Percentiles rank a stretch among this genome's conserved stretches.
Conservation (phyloP, 805 yeast species). For the Nakazawaea siamensis region DNA sequence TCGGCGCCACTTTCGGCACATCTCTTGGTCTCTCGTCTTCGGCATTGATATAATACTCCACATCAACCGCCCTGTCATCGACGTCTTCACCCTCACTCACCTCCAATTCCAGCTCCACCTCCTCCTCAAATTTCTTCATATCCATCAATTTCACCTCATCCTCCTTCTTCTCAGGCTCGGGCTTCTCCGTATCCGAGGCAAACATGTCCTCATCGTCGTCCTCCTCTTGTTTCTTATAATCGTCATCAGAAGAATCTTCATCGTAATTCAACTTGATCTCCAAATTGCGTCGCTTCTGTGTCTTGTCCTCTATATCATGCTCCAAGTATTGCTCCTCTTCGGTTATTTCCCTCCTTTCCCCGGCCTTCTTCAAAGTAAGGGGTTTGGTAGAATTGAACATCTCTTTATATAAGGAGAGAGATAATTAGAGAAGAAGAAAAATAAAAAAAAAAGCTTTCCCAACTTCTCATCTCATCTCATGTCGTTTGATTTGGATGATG, state of each 20-base stretch:
- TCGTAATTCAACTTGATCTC: constrained; percentile 13
- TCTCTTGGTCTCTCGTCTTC: constrained; percentile 16
- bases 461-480: constrained; percentile 9
- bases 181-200: constrained; percentile 22
- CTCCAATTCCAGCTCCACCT: constrained; percentile 6
- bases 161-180: constrained; percentile 11
- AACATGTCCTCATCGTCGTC: constrained; percentile 35
- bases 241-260: constrained; percentile 18
- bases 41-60: constrained; percentile 22
- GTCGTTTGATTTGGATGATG: constrained; percentile 45
- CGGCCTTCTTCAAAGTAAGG: neutral
- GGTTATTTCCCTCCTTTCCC: neutral
- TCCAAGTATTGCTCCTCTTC: constrained; percentile 12
- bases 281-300: constrained; percentile 7
- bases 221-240: constrained; percentile 10
- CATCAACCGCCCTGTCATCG: constrained; percentile 14
- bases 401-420: neutral
- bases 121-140: constrained; percentile 27
- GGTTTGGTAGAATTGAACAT: neutral
- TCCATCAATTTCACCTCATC: constrained; percentile 22
- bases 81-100: constrained; percentile 18
- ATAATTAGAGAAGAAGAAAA: neutral
- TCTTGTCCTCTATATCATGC: constrained; percentile 14
- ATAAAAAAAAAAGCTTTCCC: neutral
- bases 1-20: constrained; percentile 22